Conservation (phyloP, 768 basidiomycete genomes). For the Boletus pseudo-olivaceus region DNA sequence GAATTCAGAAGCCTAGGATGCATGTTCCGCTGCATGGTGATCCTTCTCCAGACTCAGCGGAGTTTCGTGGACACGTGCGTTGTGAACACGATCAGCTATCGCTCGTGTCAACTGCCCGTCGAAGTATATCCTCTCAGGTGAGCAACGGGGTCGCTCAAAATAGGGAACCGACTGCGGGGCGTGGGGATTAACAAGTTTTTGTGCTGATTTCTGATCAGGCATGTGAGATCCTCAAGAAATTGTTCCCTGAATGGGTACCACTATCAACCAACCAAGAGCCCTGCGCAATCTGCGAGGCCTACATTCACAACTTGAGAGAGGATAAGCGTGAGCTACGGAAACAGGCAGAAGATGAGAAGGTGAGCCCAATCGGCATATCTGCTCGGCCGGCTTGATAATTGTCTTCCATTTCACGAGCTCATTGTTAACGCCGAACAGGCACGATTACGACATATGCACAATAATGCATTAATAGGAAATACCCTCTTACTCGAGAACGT, state of each 20-base stretch:
- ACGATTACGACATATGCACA: constrained; percentile 59
- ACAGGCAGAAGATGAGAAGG: constrained; percentile 79
- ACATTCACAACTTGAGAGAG: constrained; percentile 52
- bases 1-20: constrained; percentile 69
- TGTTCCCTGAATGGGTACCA: constrained; percentile 69
- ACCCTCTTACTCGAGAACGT: constrained; percentile 45
- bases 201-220: constrained; percentile 42
- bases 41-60: constrained; percentile 60
- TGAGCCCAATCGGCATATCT: constrained; percentile 22
- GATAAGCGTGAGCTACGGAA: constrained; percentile 60
- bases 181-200: constrained; percentile 15
- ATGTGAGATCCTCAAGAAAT: constrained; percentile 44
- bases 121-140: constrained; percentile 61
- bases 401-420: constrained; percentile 17
- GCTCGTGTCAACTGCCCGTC: constrained; percentile 51
- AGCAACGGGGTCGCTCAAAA: constrained; percentile 13
- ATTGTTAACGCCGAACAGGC: constrained; percentile 40
- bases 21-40: constrained; percentile 56
- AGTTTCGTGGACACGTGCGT: constrained; percentile 55
- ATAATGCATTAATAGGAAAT: constrained; percentile 47
- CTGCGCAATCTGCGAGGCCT: constrained; percentile 63
- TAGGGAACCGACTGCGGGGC: constrained; percentile 9
- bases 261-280: constrained; percentile 45
- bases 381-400: not conserved
- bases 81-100: constrained; percentile 71